Conservation (phyloP, 192 early-diverging fungal species). For the Coemansia sp. region DNA sequence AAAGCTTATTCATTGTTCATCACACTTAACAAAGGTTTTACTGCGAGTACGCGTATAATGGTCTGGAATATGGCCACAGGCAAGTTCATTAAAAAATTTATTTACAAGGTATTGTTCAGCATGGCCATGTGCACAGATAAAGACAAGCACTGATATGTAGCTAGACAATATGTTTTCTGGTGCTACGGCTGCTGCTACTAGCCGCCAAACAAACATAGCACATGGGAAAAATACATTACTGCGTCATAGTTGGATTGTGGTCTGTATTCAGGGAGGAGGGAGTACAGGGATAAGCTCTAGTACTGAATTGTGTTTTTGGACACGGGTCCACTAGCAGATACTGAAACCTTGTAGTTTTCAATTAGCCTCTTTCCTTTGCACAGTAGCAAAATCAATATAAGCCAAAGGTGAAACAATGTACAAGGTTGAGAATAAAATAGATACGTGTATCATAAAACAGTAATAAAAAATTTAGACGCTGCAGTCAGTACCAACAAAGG, state of each 20-base stretch:
- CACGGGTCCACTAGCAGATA: not conserved
- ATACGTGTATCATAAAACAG: not conserved
- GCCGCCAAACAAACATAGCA: not conserved
- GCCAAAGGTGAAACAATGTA: constrained; percentile 2
- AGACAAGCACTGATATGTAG: not conserved
- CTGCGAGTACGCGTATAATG: constrained; percentile 4
- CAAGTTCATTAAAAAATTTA: not conserved
- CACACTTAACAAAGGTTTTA: not conserved
- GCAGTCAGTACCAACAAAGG: constrained; percentile 47
- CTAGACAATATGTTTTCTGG: not conserved
- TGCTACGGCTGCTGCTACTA: not conserved
- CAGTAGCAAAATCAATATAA: constrained; percentile 11
- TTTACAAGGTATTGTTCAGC: not conserved
- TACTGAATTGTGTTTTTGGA: not conserved
- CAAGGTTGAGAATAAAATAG: not conserved
- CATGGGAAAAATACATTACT: not conserved
- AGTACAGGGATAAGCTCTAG: not conserved
- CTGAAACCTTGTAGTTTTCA: not conserved
- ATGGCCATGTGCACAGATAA: not conserved
- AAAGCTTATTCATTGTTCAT: not conserved
- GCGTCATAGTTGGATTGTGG: not conserved
- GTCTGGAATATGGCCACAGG: not conserved
- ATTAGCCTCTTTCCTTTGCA: not conserved
- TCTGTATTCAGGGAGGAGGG: not conserved
- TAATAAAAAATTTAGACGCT: not conserved